Percentiles rank a stretch among this genome's conserved stretches.
Evolutionary conservation across 345 rosid species (phyloP).

Genomic region (Gossypium herbaceum): DNA sequence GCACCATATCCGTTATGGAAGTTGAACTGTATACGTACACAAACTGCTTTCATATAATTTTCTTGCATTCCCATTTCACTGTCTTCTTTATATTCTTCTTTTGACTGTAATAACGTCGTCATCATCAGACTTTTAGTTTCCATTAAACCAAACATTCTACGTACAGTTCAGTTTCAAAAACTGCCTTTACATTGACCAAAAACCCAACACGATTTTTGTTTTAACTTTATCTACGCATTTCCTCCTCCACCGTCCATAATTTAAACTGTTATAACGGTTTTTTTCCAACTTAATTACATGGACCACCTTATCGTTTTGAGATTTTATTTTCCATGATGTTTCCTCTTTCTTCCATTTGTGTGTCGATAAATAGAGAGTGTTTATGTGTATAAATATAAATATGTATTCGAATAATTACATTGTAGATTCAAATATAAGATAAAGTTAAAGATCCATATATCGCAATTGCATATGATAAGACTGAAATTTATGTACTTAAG

Average conservation of each 20-base stretch:
- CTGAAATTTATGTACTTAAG: fast-evolving
- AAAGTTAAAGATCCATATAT: too few species aligned
- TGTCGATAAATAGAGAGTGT: too few species aligned
- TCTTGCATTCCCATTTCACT: not conserved
- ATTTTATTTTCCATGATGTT: not conserved
- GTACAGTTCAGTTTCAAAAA: conserved; percentile 3
- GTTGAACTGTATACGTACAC: too few species aligned
- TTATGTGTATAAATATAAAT: too few species aligned
- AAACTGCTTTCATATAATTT: not conserved
- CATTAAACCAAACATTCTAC: not conserved
- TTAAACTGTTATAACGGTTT: not conserved
- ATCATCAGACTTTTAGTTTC: not conserved
- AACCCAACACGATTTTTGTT: not conserved
- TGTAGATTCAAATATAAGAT: too few species aligned
- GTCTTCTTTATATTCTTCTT: not conserved
- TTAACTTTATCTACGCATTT: not conserved
- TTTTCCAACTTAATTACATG: not conserved
- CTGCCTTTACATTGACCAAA: not conserved
- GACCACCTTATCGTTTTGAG: not conserved
- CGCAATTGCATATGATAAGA: too few species aligned
- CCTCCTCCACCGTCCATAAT: conserved; percentile 4
- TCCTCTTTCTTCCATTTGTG: not conserved
- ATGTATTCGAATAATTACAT: too few species aligned
- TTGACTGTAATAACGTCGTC: not conserved
- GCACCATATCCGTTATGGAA: not conserved